Conservation (phyloP, 176 grass and related monocot genomes). For the Lolium rigidum region DNA sequence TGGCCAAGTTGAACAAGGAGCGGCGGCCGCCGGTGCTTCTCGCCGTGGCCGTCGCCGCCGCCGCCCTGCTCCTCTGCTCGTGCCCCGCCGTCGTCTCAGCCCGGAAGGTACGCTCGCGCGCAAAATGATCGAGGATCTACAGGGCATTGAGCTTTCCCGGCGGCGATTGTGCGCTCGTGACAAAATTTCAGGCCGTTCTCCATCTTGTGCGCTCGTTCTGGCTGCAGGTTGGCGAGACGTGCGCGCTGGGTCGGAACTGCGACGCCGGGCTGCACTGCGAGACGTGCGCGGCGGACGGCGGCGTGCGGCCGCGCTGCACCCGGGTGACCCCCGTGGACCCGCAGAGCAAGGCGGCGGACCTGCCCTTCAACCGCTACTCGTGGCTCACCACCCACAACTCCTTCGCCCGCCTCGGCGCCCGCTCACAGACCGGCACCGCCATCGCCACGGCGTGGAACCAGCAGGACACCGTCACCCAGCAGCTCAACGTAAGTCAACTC, state of each 20-base stretch:
- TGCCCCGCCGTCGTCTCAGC: slow-evolving; percentile 11
- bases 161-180: background rate
- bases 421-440: slow-evolving; percentile 53
- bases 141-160: background rate
- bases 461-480: slow-evolving; percentile 84
- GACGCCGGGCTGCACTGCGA: slow-evolving; percentile 86
- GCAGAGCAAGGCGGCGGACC: slow-evolving; percentile 59
- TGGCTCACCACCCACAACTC: slow-evolving; percentile 99
- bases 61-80: background rate
- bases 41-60: background rate
- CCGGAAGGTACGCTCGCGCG: slow-evolving; percentile 10
- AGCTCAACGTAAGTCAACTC: slow-evolving; percentile 67
- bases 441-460: slow-evolving; percentile 70
- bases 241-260: slow-evolving; percentile 67
- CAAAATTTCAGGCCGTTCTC: too few relatives aligned
- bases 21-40: background rate
- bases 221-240: slow-evolving; percentile 60
- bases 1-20: background rate
- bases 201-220: too few relatives aligned
- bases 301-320: slow-evolving; percentile 77
- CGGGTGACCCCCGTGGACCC: slow-evolving; percentile 78
- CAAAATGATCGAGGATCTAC: background rate
- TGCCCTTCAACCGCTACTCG: slow-evolving; percentile 93
- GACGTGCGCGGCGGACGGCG: slow-evolving; percentile 74
- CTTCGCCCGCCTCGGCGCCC: slow-evolving; percentile 74